These are phyloP conservation scores for Plasmopara muralis DNA, from an alignment of 352 stramenopile species.

Conservation along the genomic window DNA sequence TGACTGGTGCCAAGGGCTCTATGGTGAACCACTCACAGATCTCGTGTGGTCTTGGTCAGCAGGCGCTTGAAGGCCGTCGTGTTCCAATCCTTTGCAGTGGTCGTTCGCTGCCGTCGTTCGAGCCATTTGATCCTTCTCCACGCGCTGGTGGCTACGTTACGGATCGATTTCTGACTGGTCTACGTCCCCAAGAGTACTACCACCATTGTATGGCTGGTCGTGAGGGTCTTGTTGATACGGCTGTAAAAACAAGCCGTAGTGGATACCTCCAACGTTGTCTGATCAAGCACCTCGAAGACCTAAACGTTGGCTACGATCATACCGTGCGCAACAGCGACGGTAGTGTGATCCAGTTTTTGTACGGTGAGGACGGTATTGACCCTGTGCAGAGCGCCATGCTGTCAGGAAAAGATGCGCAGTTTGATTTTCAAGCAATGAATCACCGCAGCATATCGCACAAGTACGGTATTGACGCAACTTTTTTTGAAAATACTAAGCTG, in stretches of 20 bases:
- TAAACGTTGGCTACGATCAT: slow-evolving; percentile 98
- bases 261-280: slow-evolving; percentile 99
- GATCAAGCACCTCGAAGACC: slow-evolving; percentile 97
- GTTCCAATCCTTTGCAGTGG: slow-evolving; percentile 97
- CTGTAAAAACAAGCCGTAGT: slow-evolving; percentile 99
- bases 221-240: slow-evolving; percentile 98
- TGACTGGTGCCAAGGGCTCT: slow-evolving; percentile 98
- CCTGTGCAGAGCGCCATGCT: slow-evolving; percentile 93
- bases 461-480: slow-evolving; percentile 85
- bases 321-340: slow-evolving; percentile 98
- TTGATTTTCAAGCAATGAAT: slow-evolving; percentile 96
- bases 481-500: slow-evolving; percentile 86
- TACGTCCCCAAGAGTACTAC: slow-evolving; percentile 98
- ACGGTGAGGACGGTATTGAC: slow-evolving; percentile 99
- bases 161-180: slow-evolving; percentile 98
- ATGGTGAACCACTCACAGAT: slow-evolving; percentile 99
- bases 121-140: slow-evolving; percentile 95
- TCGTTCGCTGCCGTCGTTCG: slow-evolving; percentile 97
- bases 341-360: slow-evolving; percentile 98
- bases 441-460: slow-evolving; percentile 92
- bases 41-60: slow-evolving; percentile 97
- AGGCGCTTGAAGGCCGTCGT: slow-evolving; percentile 97
- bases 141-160: slow-evolving; percentile 98
- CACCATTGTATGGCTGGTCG: slow-evolving; percentile 99
- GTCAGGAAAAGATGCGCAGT: slow-evolving; percentile 87